phyloP scores from a whole-genome alignment of 352 stramenopile species.

The Thalassiosira livingstoniorum region DNA sequence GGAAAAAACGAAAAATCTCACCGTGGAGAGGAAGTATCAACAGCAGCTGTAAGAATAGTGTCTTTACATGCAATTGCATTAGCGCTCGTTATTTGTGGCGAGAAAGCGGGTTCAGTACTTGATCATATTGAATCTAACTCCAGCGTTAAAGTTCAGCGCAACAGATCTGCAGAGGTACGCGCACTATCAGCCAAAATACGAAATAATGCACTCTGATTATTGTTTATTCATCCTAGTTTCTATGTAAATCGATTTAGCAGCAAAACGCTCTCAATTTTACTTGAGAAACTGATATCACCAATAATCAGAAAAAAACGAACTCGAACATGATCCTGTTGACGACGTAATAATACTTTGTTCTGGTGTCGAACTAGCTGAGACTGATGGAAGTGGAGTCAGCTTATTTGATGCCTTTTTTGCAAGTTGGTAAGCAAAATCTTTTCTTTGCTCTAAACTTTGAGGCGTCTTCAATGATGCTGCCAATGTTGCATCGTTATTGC shows the following conservation, averaged over 20 bases:
- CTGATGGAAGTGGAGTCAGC: conserved; percentile 7
- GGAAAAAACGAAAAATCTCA: neutral
- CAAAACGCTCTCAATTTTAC: too few relatives aligned
- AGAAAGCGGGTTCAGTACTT: conserved; percentile 38
- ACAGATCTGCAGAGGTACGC: conserved; percentile 42
- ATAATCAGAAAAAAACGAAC: conserved; percentile 35
- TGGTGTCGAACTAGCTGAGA: neutral
- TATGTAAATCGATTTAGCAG: neutral
- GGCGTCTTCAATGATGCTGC: conserved; percentile 23
- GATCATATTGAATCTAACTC: conserved; percentile 38
- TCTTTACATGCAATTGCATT: conserved; percentile 36
- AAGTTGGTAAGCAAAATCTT: conserved; percentile 32
- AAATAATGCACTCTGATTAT: neutral
- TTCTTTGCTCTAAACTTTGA: neutral
- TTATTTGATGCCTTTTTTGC: neutral
- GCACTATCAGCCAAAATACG: conserved; percentile 8
- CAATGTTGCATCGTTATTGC: too few relatives aligned
- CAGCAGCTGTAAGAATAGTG: conserved; percentile 22
- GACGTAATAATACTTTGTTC: neutral
- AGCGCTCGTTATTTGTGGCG: conserved; percentile 48
- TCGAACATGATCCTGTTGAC: neutral
- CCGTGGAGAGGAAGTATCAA: conserved; percentile 33
- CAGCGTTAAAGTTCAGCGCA: neutral
- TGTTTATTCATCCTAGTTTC: neutral
- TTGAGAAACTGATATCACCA: conserved; percentile 13